Evolutionary conservation across 441 rosid species (phyloP).

Genomic region (Euphorbia corollata): DNA sequence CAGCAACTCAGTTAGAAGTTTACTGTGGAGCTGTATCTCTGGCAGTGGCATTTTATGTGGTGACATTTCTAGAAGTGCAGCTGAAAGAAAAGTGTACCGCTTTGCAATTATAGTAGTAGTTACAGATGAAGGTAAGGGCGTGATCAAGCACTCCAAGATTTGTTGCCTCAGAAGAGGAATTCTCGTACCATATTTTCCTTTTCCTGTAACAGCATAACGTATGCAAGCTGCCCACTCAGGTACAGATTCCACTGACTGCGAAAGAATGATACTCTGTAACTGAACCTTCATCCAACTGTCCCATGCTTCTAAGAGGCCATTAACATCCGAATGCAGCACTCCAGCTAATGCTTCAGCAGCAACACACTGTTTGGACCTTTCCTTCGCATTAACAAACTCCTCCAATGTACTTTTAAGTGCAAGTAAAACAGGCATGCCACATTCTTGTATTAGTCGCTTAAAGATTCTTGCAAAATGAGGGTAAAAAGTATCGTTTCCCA

Average conservation of each 20-base stretch:
- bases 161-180: constrained; percentile 76
- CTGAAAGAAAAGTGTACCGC: constrained; percentile 92
- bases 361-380: constrained; percentile 97
- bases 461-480: constrained; percentile 90
- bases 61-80: constrained; percentile 82
- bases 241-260: constrained; percentile 89
- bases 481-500: constrained; percentile 90
- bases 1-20: constrained; percentile 75
- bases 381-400: constrained; percentile 85
- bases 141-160: constrained; percentile 74
- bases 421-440: constrained; percentile 77
- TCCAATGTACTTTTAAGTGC: constrained; percentile 69
- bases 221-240: constrained; percentile 99
- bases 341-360: constrained; percentile 99
- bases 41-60: constrained; percentile 78
- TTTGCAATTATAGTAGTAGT: constrained; percentile 86
- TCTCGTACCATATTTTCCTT: constrained; percentile 81
- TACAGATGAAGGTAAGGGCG: constrained; percentile 73
- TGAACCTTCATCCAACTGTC: constrained; percentile 87
- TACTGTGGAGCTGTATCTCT: constrained; percentile 64
- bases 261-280: constrained; percentile 75
- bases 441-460: constrained; percentile 92
- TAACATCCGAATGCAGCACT: constrained; percentile 79
- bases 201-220: constrained; percentile 99
- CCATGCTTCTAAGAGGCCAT: constrained; percentile 81